phyloP scores from a whole-genome alignment of 1,284 basidiomycete species.

The Rhizoctonia solani region DNA sequence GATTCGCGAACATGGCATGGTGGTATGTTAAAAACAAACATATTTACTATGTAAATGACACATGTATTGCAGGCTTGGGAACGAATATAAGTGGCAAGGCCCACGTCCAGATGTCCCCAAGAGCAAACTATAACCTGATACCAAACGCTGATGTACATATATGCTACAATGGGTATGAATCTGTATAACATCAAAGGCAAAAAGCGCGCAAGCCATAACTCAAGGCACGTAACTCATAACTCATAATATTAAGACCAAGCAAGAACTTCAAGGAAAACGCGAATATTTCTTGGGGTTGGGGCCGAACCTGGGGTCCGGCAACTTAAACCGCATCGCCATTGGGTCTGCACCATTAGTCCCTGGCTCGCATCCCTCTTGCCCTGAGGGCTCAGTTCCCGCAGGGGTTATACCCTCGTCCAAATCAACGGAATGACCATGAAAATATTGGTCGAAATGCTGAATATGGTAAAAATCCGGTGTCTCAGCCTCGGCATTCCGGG shows the following conservation, averaged over 20 bases:
- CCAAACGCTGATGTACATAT: constrained; percentile 11
- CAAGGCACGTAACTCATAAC: neutral
- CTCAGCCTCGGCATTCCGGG: neutral
- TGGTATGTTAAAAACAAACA: constrained; percentile 24
- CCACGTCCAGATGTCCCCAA: constrained; percentile 13
- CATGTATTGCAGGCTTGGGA: constrained; percentile 16
- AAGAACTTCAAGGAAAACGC: constrained; percentile 10
- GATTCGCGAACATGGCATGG: constrained; percentile 34
- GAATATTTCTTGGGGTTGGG: constrained; percentile 3
- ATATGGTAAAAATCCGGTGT: neutral
- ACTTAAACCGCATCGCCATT: constrained; percentile 4
- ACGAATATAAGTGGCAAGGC: constrained; percentile 19
- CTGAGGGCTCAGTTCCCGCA: constrained; percentile 25
- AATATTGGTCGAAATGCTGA: neutral
- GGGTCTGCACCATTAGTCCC: constrained; percentile 1
- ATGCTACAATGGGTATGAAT: constrained; percentile 28
- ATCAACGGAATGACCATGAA: neutral
- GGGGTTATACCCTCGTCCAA: constrained; percentile 3
- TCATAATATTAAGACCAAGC: neutral
- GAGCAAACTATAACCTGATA: constrained; percentile 3
- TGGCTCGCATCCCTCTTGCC: constrained; percentile 14
- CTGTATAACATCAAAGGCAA: constrained; percentile 17
- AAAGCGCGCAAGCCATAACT: constrained; percentile 1
- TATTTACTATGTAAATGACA: neutral
- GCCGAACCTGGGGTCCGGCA: constrained; percentile 9